A percentile compares a stretch with the other conserved stretches of the same genome.
These are phyloP conservation scores for Collybiopsis luxurians DNA, from an alignment of 768 basidiomycete species.

Conservation along the genomic window DNA sequence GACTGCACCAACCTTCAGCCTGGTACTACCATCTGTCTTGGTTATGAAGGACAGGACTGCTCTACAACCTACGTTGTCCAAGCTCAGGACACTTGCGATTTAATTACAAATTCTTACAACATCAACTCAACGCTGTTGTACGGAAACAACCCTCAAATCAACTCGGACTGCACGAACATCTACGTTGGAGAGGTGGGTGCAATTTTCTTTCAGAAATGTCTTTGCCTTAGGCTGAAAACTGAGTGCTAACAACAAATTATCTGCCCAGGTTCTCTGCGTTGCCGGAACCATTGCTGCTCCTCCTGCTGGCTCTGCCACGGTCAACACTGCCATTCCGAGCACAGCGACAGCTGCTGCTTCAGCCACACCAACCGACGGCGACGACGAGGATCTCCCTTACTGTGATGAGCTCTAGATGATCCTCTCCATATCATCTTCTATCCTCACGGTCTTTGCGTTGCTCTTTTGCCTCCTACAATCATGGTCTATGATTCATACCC, in stretches of 20 bases:
- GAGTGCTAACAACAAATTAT: no score
- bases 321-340: slow-evolving; percentile 28
- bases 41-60: slow-evolving; percentile 59
- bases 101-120: slow-evolving; percentile 33
- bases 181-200: slow-evolving; percentile 70
- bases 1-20: slow-evolving; percentile 58
- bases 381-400: slow-evolving; percentile 11
- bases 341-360: slow-evolving; percentile 21
- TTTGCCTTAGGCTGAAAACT: no score
- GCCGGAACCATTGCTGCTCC: slow-evolving; percentile 39
- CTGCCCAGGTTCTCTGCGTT: slow-evolving; percentile 59
- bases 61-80: slow-evolving; percentile 53
- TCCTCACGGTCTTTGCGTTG: no score
- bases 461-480: neutral
- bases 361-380: slow-evolving; percentile 28
- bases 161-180: slow-evolving; percentile 56
- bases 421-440: neutral
- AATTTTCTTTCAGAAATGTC: neutral
- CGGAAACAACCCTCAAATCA: slow-evolving; percentile 75
- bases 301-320: slow-evolving; percentile 28
- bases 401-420: slow-evolving; percentile 12
- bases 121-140: slow-evolving; percentile 54
- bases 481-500: no score
- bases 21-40: slow-evolving; percentile 59
- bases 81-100: slow-evolving; percentile 55